Evolutionary conservation across 305 asterid genomes (phyloP), one percentile per base, ranked within the genome.

Genomic region (Fraxinus latifolia): DNA sequence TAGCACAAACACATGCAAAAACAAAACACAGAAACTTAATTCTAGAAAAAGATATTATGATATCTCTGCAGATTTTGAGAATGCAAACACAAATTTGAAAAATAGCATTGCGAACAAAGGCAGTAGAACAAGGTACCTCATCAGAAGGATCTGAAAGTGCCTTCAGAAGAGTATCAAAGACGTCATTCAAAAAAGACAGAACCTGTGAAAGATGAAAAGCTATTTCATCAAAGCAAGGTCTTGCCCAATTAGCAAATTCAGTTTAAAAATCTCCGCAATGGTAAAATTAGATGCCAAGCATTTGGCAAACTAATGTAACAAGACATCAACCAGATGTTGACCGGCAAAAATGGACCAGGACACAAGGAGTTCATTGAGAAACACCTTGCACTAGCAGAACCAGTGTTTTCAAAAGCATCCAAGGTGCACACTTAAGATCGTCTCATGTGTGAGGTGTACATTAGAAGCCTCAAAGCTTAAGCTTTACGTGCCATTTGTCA

Each of bases 101-200:
- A 55, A 55, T 55, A 55, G 27, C 67, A 55, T 12, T 68, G 34
- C 11, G 82, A 77, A 74, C 74, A 71, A 72, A 25, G 34, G 37
- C 39, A 25, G 86, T 68, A 36, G 47, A 31, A 84, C 84, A 88
- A 90, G 85, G 67, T 97, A 97, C 99, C 99, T 97, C 95, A 82
- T 97, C 99, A 44, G 99, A 95, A 79, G 98, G 96, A 91, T 97
- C 99, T 70, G 99, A 95, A 36, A 97, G 93, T 5, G 96, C 96
- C 91, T 92, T 92, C 79, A 95, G 82, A 85, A 97, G 99, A 36
- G 97, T 90, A 79, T 93, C 97, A 78, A 95, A 95, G 80, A 95
- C 89, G 70, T 95, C 99, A 81, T 92, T 88, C 89, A 95, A 89
- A 86, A 90, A 92, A 76, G 92, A 88, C 62, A 97, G 91, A 84